Evolutionary conservation across 768 basidiomycete genomes (phyloP), one percentile per base, ranked within the genome.

Genomic region (Tricholoma saponaceum): DNA sequence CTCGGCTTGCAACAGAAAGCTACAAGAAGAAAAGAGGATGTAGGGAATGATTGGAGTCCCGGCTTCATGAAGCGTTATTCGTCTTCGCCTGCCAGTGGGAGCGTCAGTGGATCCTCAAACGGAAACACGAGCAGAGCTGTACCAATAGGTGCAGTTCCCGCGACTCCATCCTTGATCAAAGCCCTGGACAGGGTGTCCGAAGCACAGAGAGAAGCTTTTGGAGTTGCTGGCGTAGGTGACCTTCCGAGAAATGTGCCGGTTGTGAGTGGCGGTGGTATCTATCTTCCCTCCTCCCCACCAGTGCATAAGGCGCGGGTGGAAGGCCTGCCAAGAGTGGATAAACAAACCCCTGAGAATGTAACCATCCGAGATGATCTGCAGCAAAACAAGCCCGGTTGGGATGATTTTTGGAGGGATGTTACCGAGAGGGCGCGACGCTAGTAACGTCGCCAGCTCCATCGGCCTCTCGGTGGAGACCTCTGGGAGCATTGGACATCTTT

Each of bases 121-220:
- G 33, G 41, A 32, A 51, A 55, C 32, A 44, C 20, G 14, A 47
- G 33, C 13, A 52, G 16, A 23, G 52, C 51, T 25, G 44, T 55
- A 16, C 64, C 64, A 18, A 20, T 61, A 20, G 66, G 69, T 25
- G 69, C 83, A 1, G 79, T 86, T 1, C 83, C 84, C 4, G 80
- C 82, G 22, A 87, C 86, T 2, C 85, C 86, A 0, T 87, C 86
- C 2, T 74, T 87, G 30, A 80, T 86, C 58, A 76, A 76, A 35
- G 86, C 85, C 1, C 69, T 87, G n/a, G 82, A 86, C 61, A 77
- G 85, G 26, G 75, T 87, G 52, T 73, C 78, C 10, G 70, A 72
- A 14, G 86, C 85, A 3, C 85, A 87, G 62, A 73, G 72, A 55
- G 76, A 78, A 20, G 82, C 77, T n/a, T 84, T 76, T 57, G 67